A percentile compares a stretch with the other conserved stretches of the same genome.
Conservation (phyloP, 164 flowering plant species). For the Vitis riparia region DNA sequence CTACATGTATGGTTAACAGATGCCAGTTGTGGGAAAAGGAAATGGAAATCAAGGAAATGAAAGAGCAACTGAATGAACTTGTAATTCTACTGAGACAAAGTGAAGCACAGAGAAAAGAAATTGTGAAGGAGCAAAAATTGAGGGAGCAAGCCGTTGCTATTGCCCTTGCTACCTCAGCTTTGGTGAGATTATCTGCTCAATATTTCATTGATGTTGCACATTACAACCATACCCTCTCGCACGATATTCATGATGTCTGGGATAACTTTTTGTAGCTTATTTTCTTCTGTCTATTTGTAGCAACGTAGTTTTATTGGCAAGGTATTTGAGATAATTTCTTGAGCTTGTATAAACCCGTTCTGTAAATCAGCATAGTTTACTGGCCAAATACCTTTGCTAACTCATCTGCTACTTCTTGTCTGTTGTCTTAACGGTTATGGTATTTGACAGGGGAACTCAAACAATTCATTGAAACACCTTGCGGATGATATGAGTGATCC, state of each 20-base stretch:
- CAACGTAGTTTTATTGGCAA: too few relatives aligned
- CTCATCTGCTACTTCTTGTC: too few relatives aligned
- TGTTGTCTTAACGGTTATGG: neutral
- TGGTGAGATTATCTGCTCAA: conserved; percentile 36
- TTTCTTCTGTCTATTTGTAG: too few relatives aligned
- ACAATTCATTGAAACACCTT: conserved; percentile 50
- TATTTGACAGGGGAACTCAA: conserved; percentile 46
- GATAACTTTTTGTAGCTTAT: too few relatives aligned
- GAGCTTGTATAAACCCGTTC: neutral
- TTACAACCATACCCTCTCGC: too few relatives aligned
- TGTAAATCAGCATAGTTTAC: too few relatives aligned
- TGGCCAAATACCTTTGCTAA: too few relatives aligned
- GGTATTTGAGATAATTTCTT: too few relatives aligned
- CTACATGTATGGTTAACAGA: conserved; percentile 24
- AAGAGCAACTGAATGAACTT: conserved; percentile 75
- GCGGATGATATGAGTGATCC: conserved; percentile 58
- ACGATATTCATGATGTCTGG: too few relatives aligned
- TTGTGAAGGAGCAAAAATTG: conserved; percentile 64
- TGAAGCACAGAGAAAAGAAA: conserved; percentile 67
- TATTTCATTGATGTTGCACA: neutral
- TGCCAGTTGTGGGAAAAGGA: conserved; percentile 70
- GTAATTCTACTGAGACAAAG: conserved; percentile 58
- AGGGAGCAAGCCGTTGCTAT: conserved; percentile 69
- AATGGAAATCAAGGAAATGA: conserved; percentile 62
- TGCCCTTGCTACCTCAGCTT: conserved; percentile 56